Evolutionary conservation across 2,329 filamentous ascomycete species (phyloP).

Genomic region (Fusarium pseudoanthophilum): DNA sequence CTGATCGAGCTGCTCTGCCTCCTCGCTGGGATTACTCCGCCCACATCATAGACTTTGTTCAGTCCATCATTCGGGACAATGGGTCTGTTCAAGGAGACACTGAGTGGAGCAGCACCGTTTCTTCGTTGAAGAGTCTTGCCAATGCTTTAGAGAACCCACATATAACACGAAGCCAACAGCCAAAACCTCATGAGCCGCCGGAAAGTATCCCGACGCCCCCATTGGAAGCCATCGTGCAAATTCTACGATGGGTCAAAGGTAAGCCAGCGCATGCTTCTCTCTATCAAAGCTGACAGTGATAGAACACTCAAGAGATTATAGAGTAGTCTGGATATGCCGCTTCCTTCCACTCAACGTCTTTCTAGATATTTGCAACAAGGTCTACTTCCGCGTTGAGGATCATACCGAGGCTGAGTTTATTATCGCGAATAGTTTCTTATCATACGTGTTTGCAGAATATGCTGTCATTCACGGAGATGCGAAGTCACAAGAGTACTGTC

Average conservation of each 20-base stretch:
- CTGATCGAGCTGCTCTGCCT: not conserved
- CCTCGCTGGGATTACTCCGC: slow-evolving; percentile 47
- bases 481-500: slow-evolving; percentile 39
- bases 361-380: slow-evolving; percentile 47
- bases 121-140: slow-evolving; percentile 17
- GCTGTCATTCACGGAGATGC: slow-evolving; percentile 36
- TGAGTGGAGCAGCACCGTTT: not conserved
- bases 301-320: slow-evolving; percentile 43
- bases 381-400: slow-evolving; percentile 51
- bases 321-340: slow-evolving; percentile 47
- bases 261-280: accelerated
- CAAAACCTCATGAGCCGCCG: not conserved
- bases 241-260: slow-evolving; percentile 51
- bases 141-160: slow-evolving; percentile 2
- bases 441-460: slow-evolving; percentile 51
- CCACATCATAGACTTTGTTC: slow-evolving; percentile 50
- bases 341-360: slow-evolving; percentile 49
- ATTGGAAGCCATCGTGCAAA: slow-evolving; percentile 41
- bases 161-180: not conserved
- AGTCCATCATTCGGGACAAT: slow-evolving; percentile 24
- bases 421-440: slow-evolving; percentile 50
- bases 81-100: not conserved
- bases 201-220: slow-evolving; percentile 42
- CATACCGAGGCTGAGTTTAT: slow-evolving; percentile 49
- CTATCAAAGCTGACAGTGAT: not conserved